These are phyloP conservation scores for Drechslera avenae DNA, from an alignment of 2,329 filamentous ascomycete species.

Conservation along the genomic window DNA sequence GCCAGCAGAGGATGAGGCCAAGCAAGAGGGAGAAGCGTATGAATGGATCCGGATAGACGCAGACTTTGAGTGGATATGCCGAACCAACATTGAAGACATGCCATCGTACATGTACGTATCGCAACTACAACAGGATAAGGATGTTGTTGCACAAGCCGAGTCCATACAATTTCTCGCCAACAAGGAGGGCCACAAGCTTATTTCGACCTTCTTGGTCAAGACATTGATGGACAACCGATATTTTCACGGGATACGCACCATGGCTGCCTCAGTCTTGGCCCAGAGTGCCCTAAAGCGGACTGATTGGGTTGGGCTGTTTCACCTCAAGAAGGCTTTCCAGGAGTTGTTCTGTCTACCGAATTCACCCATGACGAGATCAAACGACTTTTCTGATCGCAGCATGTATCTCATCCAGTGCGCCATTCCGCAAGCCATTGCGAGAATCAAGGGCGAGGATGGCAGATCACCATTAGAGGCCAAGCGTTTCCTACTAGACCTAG, in stretches of 20 bases:
- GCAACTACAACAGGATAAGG: slow-evolving; percentile 93
- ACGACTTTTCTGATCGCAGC: slow-evolving; percentile 87
- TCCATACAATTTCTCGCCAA: slow-evolving; percentile 75
- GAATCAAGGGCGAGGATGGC: slow-evolving; percentile 74
- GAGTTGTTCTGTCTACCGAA: slow-evolving; percentile 85
- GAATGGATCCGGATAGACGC: slow-evolving; percentile 99
- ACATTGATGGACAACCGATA: slow-evolving; percentile 92
- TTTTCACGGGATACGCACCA: slow-evolving; percentile 87
- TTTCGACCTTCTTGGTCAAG: slow-evolving; percentile 85
- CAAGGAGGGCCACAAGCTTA: slow-evolving; percentile 73
- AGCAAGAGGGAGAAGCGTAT: slow-evolving; percentile 95
- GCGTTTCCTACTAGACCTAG: slow-evolving; percentile 82
- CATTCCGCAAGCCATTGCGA: slow-evolving; percentile 80
- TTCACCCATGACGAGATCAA: slow-evolving; percentile 79
- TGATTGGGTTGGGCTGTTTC: slow-evolving; percentile 78
- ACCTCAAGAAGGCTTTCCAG: slow-evolving; percentile 84
- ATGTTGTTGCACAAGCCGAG: slow-evolving; percentile 81
- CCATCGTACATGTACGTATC: slow-evolving; percentile 98
- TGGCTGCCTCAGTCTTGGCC: slow-evolving; percentile 79
- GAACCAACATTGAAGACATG: slow-evolving; percentile 75
- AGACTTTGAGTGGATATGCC: slow-evolving; percentile 97
- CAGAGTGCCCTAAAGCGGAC: slow-evolving; percentile 66
- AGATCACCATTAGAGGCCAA: slow-evolving; percentile 80
- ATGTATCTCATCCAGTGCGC: slow-evolving; percentile 84
- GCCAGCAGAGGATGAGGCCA: slow-evolving; percentile 83